A percentile compares a stretch with the other conserved stretches of the same genome.
Evolutionary conservation across 805 yeast species (phyloP).

Genomic region (Yarrowia divulgata): DNA sequence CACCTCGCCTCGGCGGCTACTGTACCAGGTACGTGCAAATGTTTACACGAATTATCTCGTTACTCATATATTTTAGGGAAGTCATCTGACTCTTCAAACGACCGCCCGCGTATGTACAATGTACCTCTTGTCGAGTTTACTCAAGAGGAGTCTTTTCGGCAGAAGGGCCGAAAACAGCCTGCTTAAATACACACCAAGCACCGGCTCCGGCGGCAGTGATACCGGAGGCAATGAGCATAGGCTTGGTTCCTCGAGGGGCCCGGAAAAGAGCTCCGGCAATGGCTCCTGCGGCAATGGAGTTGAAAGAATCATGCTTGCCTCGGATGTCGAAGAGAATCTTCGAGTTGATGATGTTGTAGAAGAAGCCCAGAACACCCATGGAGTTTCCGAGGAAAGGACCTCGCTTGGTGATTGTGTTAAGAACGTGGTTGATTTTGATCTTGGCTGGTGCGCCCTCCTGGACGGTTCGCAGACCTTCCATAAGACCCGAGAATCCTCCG

Average conservation of each 20-base stretch:
- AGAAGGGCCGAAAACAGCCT: conserved; percentile 41
- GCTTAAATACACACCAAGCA: conserved; percentile 87
- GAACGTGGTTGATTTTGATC: conserved; percentile 83
- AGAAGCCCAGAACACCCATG: conserved; percentile 91
- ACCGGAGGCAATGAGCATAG: conserved; percentile 86
- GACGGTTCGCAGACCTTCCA: conserved; percentile 81
- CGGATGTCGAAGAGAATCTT: conserved; percentile 73
- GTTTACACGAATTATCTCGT: conserved; percentile 7
- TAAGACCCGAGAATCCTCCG: conserved; percentile 89
- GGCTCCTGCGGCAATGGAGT: conserved; percentile 89
- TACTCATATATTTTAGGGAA: conserved; percentile 30
- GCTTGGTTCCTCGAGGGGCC: conserved; percentile 82
- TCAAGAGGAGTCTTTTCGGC: conserved; percentile 32
- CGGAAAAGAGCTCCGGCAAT: conserved; percentile 90
- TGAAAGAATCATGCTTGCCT: conserved; percentile 86
- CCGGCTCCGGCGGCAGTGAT: conserved; percentile 90
- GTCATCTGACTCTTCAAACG: background rate
- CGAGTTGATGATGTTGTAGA: conserved; percentile 85
- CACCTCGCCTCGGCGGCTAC: no score
- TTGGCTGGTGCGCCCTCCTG: conserved; percentile 80
- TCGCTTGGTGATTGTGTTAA: conserved; percentile 90
- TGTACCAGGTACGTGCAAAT: no score
- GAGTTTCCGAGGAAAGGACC: conserved; percentile 96
- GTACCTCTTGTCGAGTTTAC: conserved; percentile 35
- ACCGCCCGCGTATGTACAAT: conserved; percentile 36